Evolutionary conservation across 2,329 filamentous ascomycete genomes (phyloP).

Genomic region (Botrytis porri): DNA sequence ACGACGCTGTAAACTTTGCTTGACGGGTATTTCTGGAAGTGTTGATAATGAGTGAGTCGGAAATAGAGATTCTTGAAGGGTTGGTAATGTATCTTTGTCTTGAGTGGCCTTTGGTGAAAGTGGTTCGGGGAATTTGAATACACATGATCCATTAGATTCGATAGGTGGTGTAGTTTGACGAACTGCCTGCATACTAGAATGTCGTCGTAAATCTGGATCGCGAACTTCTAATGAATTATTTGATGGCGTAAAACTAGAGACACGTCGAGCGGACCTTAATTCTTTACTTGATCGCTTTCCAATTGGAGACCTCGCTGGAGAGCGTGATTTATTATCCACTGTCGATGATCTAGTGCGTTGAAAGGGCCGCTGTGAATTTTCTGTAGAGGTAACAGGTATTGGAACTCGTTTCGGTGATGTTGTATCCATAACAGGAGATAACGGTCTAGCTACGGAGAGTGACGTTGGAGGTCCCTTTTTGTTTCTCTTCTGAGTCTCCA

Average conservation of each 20-base stretch:
- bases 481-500: conserved; percentile 23
- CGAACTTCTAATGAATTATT: conserved; percentile 18
- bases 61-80: conserved; percentile 8
- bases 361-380: conserved; percentile 21
- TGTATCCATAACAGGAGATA: conserved; percentile 27
- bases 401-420: conserved; percentile 22
- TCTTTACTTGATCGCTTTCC: conserved; percentile 6
- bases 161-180: conserved; percentile 3
- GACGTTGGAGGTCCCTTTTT: conserved; percentile 24
- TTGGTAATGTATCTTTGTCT: conserved; percentile 6
- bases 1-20: conserved; percentile 1
- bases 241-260: conserved; percentile 27
- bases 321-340: conserved; percentile 22
- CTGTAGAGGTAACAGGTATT: conserved; percentile 20
- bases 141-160: conserved; percentile 15
- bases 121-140: not conserved
- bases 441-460: conserved; percentile 23
- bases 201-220: conserved; percentile 26
- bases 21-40: not conserved
- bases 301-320: conserved; percentile 9
- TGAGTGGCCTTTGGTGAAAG: conserved; percentile 1
- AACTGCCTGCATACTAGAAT: conserved; percentile 16
- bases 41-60: not conserved
- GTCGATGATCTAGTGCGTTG: conserved; percentile 20
- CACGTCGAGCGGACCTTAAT: conserved; percentile 18